Conservation (phyloP, 257 asterid species). For the Plantago elongata region DNA sequence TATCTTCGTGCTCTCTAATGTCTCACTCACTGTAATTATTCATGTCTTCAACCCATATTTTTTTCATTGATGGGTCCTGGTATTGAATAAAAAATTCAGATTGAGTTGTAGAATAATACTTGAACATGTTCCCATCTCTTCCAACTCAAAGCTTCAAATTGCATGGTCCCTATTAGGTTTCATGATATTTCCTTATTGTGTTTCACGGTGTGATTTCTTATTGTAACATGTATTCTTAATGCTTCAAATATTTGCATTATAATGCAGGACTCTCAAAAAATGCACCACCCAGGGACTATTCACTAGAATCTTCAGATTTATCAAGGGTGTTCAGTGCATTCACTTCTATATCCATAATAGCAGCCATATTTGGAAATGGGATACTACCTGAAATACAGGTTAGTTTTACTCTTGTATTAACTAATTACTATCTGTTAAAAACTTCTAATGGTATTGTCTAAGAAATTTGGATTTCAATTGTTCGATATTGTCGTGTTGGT, state of each 20-base stretch:
- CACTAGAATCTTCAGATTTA: slow-evolving; percentile 53
- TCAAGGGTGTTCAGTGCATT: slow-evolving; percentile 69
- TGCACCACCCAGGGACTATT: slow-evolving; percentile 74
- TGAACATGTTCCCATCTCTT: neutral
- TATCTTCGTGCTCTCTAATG: no score
- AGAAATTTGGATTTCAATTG: no score
- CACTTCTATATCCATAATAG: slow-evolving; percentile 88
- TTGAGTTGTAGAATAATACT: neutral
- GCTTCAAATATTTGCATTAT: slow-evolving; percentile 4
- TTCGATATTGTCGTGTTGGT: no score
- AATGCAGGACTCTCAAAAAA: slow-evolving; percentile 54
- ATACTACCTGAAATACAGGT: slow-evolving; percentile 96
- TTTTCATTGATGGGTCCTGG: no score
- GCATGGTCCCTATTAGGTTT: neutral
- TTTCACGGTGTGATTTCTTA: neutral
- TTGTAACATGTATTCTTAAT: slow-evolving; percentile 3
- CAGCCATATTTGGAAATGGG: slow-evolving; percentile 93
- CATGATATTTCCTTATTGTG: neutral
- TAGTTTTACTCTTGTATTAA: neutral
- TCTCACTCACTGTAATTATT: no score
- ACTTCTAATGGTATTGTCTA: neutral
- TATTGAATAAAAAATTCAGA: neutral
- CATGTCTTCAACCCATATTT: no score
- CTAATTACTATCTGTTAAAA: neutral
- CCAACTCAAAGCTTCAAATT: neutral